Evolutionary conservation across 352 stramenopile genomes (phyloP), one percentile per base, ranked within the genome.

Genomic region (Phytopythium mirpurense): DNA sequence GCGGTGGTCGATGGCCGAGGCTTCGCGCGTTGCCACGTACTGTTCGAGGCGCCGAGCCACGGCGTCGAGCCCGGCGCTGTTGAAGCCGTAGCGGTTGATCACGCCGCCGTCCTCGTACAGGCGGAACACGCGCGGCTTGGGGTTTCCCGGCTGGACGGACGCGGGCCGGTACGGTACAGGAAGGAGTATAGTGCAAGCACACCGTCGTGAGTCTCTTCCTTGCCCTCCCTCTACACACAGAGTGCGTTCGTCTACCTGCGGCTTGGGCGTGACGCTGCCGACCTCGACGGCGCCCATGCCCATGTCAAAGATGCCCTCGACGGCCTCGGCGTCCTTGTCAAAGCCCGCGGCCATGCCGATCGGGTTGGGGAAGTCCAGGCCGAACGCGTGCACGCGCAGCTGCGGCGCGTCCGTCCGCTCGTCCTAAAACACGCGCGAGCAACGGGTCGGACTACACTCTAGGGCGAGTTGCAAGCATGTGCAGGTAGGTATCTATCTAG

Each of bases 21-120:
- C 21, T 7, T 51, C 70, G 19, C 79, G 67, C 1, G 60, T 68
- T 0, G 43, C 52, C 3, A 88, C 65, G 57, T 93, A 96, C 16
- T 26, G 51, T 24, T 86, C 59, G 0, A 97, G 68, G 14, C 83
- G 65, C 21, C 70, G 60, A n/a, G 77, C 62, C 0, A 98, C 95
- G 16, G 62, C 63, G 18, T 91, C 79, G 5, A 96, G 58, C 0
- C 96, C 96, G 24, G 93, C 67, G 60, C 85, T 98, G 81, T 99
- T 99, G 71, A 99, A 99, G 37, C 96, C 97, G 72, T 98, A 99
- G 55, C 96, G 83, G 65, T 99, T 99, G 69, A 99, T 98, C 31
- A 99, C 90, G 8, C 75, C 96, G 19, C 72, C 60, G 68, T 99
- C 95, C 63, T 98, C 93, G 4, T 67, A 52, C 32, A 99, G 64